Percentiles rank a stretch among this genome's conserved stretches.
These are phyloP conservation scores for Trichoderma asperelloides DNA, from an alignment of 495 filamentous ascomycete genomes.

Conservation along the genomic window DNA sequence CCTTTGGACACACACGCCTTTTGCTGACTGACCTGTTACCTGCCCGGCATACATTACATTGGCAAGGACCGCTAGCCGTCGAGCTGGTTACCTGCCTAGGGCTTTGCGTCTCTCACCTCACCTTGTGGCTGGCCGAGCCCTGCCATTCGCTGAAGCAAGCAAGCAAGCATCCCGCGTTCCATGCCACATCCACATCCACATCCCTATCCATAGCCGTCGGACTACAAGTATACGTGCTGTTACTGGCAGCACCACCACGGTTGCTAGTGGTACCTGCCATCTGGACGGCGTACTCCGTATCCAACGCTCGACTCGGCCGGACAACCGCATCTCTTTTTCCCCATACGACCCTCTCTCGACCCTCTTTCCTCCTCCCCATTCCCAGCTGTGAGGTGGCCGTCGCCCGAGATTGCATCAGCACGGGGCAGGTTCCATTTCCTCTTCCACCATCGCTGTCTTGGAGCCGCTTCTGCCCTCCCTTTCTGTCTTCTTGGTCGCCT, in stretches of 20 bases:
- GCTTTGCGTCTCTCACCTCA: not conserved
- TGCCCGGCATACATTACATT: constrained; percentile 1
- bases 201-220: not conserved
- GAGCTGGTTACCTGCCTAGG: constrained; percentile 2
- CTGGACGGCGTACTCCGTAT: not conserved
- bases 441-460: not conserved
- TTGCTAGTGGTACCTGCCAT: not conserved
- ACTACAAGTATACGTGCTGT: no score
- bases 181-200: not conserved
- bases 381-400: constrained; percentile 6
- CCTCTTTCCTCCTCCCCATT: not conserved
- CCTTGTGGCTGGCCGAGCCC: not conserved
- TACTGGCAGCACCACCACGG: no score
- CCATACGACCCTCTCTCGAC: constrained; percentile 4
- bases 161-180: not conserved
- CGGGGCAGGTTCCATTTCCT: constrained; percentile 6
- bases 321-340: not conserved
- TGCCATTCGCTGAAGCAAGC: not conserved
- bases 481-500: not conserved
- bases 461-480: not conserved
- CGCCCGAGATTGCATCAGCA: constrained; percentile 6
- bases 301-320: not conserved
- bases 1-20: not conserved
- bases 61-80: not conserved
- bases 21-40: not conserved